phyloP scores from a whole-genome alignment of 192 early-diverging fungal genomes.

The Coemansia biformis region DNA sequence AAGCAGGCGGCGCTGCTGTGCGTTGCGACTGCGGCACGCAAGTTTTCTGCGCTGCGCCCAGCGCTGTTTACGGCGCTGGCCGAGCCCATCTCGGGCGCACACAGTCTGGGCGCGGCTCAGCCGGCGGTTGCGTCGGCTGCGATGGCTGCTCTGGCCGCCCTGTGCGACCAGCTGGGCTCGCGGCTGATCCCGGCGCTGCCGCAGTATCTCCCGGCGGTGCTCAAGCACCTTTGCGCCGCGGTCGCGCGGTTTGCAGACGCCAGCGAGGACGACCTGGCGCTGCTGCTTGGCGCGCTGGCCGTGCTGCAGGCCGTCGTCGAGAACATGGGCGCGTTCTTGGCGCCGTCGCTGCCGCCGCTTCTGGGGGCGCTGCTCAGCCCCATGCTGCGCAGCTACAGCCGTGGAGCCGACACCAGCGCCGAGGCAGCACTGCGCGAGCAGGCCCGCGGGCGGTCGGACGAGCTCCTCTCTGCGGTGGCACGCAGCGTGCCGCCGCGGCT shows the following conservation, averaged over 20 bases:
- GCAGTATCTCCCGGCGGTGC: constrained; percentile 74
- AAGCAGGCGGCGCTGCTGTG: constrained; percentile 78
- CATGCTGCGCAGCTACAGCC: constrained; percentile 1
- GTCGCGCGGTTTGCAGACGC: constrained; percentile 8
- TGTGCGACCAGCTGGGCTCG: constrained; percentile 65
- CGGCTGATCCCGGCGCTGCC: constrained; percentile 74
- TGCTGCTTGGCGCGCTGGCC: constrained; percentile 32
- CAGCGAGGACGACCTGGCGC: constrained; percentile 41
- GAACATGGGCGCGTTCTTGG: constrained; percentile 48
- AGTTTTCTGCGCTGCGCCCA: constrained; percentile 59
- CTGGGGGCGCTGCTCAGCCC: constrained; percentile 30
- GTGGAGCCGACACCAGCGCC: background rate
- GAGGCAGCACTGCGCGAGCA: constrained; percentile 18
- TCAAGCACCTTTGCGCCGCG: constrained; percentile 52
- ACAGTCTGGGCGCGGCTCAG: constrained; percentile 34
- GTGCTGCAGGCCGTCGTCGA: constrained; percentile 46
- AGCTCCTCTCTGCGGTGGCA: constrained; percentile 25
- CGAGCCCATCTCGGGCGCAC: constrained; percentile 47
- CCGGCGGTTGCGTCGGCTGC: constrained; percentile 43
- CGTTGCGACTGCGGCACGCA: constrained; percentile 64
- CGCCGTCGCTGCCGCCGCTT: constrained; percentile 40
- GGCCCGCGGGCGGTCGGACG: constrained; percentile 12
- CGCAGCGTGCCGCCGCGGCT: constrained; percentile 38
- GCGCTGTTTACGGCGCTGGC: constrained; percentile 60
- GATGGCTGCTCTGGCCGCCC: constrained; percentile 40